phyloP scores from a whole-genome alignment of 495 filamentous ascomycete genomes.

The Podospora comata region DNA sequence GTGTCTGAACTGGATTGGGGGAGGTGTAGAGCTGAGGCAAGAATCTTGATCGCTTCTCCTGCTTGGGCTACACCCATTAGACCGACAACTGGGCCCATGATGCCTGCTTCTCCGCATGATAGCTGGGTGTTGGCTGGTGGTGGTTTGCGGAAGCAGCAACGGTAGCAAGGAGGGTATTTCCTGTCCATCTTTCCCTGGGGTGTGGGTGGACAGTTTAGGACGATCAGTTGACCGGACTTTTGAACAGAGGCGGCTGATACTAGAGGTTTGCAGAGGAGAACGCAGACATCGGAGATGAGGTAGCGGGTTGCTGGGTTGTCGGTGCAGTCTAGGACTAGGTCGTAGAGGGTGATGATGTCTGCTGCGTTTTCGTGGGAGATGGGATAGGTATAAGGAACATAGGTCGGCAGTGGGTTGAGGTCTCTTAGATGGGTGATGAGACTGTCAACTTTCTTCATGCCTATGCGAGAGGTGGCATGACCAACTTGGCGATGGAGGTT shows the following conservation, averaged over 20 bases:
- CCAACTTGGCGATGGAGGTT: constrained; percentile 93
- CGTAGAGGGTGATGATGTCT: constrained; percentile 62
- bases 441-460: constrained; percentile 78
- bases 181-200: constrained; percentile 38
- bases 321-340: constrained; percentile 89
- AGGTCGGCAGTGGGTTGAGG: constrained; percentile 66
- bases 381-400: constrained; percentile 57
- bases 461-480: constrained; percentile 66
- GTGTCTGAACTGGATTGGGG: constrained; percentile 12
- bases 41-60: constrained; percentile 80
- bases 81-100: constrained; percentile 88
- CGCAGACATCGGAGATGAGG: constrained; percentile 84
- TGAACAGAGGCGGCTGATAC: constrained; percentile 84
- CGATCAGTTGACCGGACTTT: constrained; percentile 85
- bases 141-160: constrained; percentile 86
- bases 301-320: constrained; percentile 91
- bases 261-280: constrained; percentile 72
- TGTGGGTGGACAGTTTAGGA: constrained; percentile 65
- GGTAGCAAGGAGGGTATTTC: constrained; percentile 72
- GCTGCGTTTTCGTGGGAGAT: constrained; percentile 64
- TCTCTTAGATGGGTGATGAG: constrained; percentile 62
- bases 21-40: constrained; percentile 45
- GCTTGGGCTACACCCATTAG: constrained; percentile 93
- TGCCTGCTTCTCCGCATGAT: constrained; percentile 86
- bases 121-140: constrained; percentile 74